Conservation (phyloP, 2,329 filamentous ascomycete genomes). For the Exophiala bonariae region DNA sequence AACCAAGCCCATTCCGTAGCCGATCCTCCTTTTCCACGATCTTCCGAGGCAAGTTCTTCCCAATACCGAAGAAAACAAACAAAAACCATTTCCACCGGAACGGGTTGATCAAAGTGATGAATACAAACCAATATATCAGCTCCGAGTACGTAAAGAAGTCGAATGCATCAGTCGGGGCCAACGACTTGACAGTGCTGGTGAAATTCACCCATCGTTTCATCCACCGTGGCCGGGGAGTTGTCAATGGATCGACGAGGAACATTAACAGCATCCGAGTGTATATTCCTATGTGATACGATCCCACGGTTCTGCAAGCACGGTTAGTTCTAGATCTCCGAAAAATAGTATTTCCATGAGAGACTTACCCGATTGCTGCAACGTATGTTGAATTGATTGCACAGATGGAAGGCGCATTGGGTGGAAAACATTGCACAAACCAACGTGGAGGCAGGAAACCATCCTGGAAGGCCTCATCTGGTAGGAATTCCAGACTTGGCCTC, state of each 20-base stretch:
- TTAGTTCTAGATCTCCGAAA: no score
- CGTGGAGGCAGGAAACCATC: constrained; percentile 76
- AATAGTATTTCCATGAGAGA: not conserved
- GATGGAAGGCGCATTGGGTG: constrained; percentile 69
- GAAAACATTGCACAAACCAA: constrained; percentile 88
- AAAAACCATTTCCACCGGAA: constrained; percentile 89
- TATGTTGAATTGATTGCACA: constrained; percentile 85
- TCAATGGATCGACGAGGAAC: constrained; percentile 78
- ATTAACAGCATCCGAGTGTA: constrained; percentile 84
- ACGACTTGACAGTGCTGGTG: constrained; percentile 69
- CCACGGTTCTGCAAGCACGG: constrained; percentile 55
- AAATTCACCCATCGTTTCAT: constrained; percentile 88
- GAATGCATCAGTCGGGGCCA: constrained; percentile 72
- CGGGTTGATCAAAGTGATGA: constrained; percentile 75
- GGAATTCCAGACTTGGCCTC: constrained; percentile 69
- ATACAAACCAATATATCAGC: constrained; percentile 81
- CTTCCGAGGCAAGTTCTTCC: constrained; percentile 62
- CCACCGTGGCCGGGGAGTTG: constrained; percentile 68
- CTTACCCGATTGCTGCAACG: constrained; percentile 68
- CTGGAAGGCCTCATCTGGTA: constrained; percentile 71
- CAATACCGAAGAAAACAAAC: constrained; percentile 79
- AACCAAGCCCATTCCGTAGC: no score
- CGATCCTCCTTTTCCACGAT: constrained; percentile 69
- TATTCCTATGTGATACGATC: constrained; percentile 87
- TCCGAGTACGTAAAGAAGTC: constrained; percentile 90